Evolutionary conservation across 495 filamentous ascomycete genomes (phyloP), one percentile per base, ranked within the genome.

Genomic region (Sphaerosporella brunnea): DNA sequence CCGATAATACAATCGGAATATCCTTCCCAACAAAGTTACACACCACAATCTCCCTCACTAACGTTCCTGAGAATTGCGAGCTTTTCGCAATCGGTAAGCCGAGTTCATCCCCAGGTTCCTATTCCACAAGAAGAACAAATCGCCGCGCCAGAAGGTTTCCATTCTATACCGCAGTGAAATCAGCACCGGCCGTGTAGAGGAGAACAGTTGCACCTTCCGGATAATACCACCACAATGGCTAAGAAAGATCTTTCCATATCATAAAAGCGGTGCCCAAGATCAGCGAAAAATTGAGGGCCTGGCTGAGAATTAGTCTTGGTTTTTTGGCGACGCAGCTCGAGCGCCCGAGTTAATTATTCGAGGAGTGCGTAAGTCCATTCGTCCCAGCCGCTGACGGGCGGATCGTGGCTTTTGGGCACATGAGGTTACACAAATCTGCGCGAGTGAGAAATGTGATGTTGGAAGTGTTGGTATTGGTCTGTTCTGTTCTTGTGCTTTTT

Each of bases 61-160:
- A 46, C 0, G 61, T 64, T 10, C 63, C 51, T 9, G 38, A 39
- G n/a, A n/a, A n/a, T n/a, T n/a, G n/a, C 8, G 45, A 18, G 2
- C 21, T 9, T 19, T 25, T 1, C 1, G n/a, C 8, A 11, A 21
- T 9, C 9, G 45, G 32, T 13, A 35, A 35, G 1, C 43, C 45
- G n/a, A 38, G 34, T 49, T 32, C 20, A 59, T 19, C 19, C 54
- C 56, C 20, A 78, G 61, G 53, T 84, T 82, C 28, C 90, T 72
- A 62, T 96, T 96, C 87, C 88, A 96, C 9, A 97, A 67, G 56
- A 96, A 82, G 8, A 97, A 70, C 2, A 97, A 68, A 64, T 97
- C 90, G 28, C 90, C 90, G 49, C 90, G 72, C 61, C 95, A 86
- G 65, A 97, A 96, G 2, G 92, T 92, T 56, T 97, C 90, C 90